These are phyloP conservation scores for Phytomonas francai DNA, from an alignment of 208 protist genomes.

Conservation along the genomic window DNA sequence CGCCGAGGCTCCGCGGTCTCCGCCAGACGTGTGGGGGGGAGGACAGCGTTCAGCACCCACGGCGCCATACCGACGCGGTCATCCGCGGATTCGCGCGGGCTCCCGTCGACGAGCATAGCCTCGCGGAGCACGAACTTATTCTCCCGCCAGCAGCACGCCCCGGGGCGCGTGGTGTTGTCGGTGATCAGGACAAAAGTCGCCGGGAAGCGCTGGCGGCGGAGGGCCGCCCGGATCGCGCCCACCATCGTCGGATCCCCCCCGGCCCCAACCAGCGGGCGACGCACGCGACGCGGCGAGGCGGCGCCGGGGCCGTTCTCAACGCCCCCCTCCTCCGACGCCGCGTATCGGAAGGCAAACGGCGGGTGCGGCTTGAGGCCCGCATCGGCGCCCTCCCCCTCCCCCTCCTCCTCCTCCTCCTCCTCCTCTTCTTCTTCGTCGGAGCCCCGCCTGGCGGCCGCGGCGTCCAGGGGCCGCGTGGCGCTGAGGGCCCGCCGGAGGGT, in stretches of 20 bases:
- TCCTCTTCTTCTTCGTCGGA: too few species aligned
- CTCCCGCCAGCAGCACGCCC: conserved; percentile 37
- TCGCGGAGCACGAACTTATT: conserved; percentile 44
- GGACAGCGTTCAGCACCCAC: conserved; percentile 73
- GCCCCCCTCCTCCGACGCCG: too few species aligned
- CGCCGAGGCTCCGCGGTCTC: conserved; percentile 13
- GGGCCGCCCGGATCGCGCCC: conserved; percentile 25
- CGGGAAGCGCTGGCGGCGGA: conserved; percentile 19
- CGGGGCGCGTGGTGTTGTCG: conserved; percentile 59
- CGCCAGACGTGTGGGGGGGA: conserved; percentile 37
- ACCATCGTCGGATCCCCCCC: too few species aligned
- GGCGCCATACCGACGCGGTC: conserved; percentile 33
- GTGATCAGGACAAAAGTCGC: conserved; percentile 48
- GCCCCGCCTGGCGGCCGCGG: too few species aligned
- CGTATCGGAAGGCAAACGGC: too few species aligned
- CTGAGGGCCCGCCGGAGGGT: too few species aligned
- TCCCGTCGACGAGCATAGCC: conserved; percentile 18
- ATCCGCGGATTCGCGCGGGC: conserved; percentile 17
- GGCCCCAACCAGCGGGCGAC: too few species aligned
- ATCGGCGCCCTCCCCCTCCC: neutral
- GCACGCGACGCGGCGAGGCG: conserved; percentile 34
- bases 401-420: neutral
- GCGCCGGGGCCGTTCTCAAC: conserved; percentile 23
- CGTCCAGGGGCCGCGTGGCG: too few species aligned
- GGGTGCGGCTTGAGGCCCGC: neutral